Base-by-base conservation (phyloP, 1,284 basidiomycete genomes). In the Tranzscheliella williamsii region DNA sequence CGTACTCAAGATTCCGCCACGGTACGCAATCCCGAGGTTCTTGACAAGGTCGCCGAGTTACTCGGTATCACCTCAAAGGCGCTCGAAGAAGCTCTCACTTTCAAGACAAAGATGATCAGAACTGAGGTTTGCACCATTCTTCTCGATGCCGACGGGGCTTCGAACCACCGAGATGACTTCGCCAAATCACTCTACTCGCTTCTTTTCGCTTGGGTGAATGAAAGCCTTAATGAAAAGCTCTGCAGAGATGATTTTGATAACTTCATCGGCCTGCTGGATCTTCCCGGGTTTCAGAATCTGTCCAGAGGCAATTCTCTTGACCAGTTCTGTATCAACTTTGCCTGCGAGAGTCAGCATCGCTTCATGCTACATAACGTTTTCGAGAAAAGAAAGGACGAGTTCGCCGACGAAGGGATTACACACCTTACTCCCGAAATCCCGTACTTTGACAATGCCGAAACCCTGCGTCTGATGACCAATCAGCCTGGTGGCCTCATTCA, bases 101-200 rank as follows among this genome's bases (percentile, higher is more conserved):
- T 92, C 84, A 90, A 88, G 80, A 93, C 91, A 5, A 88, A 90
- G 77, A 81, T 96, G 50, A 86, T 97, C 71, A 88, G 91, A 75
- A 92, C 89, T 80, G 93, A 97, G 79, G 83, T 95, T 15, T 96
- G 91, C 79, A 96, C 93, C 0, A 87, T 96, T 22, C 94, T 98
- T 79, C 85, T 98, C 40, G 91, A 97, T 74, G 86, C 90, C 0
- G 93, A 97, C 71, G 90, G 88, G 39, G 91, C 94, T 2, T 87
- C 90, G 0, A 86, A 88, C 70, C 94, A 96, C 71, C 83, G 92
- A 44, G 94, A 97, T 73, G 90, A 94, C 74, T 86, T 97, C 29
- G 90, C 92, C 15, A 88, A 91, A 75, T 88, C 89, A 0, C 84
- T 97, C 0, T 97, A 98, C 78, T 91, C 90, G 9, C 84, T 98